Evolutionary conservation across 495 filamentous ascomycete species (phyloP), one percentile per base, ranked within the genome.

Genomic region (Trichoderma reesei): DNA sequence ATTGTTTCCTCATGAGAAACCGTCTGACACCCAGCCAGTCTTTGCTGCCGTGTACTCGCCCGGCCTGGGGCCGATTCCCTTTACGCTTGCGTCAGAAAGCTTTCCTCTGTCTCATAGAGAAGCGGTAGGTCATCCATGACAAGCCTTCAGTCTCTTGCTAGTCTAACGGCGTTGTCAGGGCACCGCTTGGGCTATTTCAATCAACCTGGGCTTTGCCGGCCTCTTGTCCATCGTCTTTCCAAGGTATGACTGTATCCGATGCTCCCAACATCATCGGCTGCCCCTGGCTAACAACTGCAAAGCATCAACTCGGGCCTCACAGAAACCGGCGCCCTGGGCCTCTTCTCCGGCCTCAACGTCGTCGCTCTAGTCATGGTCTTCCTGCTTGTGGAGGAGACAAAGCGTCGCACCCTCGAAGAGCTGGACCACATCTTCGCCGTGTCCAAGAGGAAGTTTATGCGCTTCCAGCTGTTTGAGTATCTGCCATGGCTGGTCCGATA

Each of bases 171-270:
- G 4, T 34, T 34, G 7, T 3, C 16, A 74, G 72, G 72, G 71
- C 0, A 66, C 67, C 33, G 69, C 73, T 31, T 77, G 75, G 62
- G 72, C 67, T 20, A 74, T 74, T 62, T 68, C 73, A 1, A 66
- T 66, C 56, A 75, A 73, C 54, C 72, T 73, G 6, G 65, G 66
- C 56, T 75, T 75, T 39, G 69, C 69, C 9, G 75, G 75, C 1
- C 68, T 76, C 9, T 69, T 78, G 20, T 73, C 74, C 7, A 70
- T 76, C 60, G 71, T 74, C 36, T 77, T 71, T 60, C 76, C 74
- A 1, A 65, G 64, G 51, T 56, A 36, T 26, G 11, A 26, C 26
- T 3, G 1, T 3, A 61, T 2, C 14, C 36, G 6, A 1, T 3
- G 8, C 3, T 20, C 16, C 9, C 18, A n/a, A n/a, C n/a, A 48